phyloP scores from a whole-genome alignment of 345 rosid genomes.

The Bruguiera gymnorhiza region DNA sequence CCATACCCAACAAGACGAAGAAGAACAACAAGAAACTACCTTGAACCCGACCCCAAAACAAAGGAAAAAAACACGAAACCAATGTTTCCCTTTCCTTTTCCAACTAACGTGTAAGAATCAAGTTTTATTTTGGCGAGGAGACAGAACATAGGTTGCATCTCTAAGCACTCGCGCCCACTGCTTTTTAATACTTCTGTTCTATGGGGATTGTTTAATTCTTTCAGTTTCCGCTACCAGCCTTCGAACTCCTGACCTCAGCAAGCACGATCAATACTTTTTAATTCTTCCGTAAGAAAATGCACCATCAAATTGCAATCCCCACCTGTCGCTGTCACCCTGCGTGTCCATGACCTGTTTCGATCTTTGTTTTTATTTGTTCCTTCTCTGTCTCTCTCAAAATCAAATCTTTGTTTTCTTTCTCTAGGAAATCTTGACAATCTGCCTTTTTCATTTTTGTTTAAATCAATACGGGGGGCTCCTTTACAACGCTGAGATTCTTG shows the following conservation, averaged over 20 bases:
- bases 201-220: too few species aligned
- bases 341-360: neutral
- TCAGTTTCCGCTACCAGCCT: too few species aligned
- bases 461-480: constrained; percentile 1
- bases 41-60: too few species aligned
- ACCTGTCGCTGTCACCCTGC: constrained; percentile 17
- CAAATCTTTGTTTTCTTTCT: constrained; percentile 54
- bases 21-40: neutral
- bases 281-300: neutral
- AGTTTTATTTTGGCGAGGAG: neutral
- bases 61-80: too few species aligned
- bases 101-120: neutral
- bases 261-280: neutral
- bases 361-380: neutral
- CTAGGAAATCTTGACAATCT: constrained; percentile 40
- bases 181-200: neutral
- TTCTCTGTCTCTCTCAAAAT: constrained; percentile 35
- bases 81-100: neutral
- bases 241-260: too few species aligned
- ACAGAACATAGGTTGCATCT: neutral
- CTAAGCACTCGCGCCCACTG: neutral
- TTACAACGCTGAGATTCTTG: constrained; percentile 38
- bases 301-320: neutral
- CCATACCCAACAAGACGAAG: constrained; percentile 27
- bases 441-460: constrained; percentile 10